These are phyloP conservation scores for Coemansia sp. DNA, from an alignment of 192 early-diverging fungal species.

Conservation along the genomic window DNA sequence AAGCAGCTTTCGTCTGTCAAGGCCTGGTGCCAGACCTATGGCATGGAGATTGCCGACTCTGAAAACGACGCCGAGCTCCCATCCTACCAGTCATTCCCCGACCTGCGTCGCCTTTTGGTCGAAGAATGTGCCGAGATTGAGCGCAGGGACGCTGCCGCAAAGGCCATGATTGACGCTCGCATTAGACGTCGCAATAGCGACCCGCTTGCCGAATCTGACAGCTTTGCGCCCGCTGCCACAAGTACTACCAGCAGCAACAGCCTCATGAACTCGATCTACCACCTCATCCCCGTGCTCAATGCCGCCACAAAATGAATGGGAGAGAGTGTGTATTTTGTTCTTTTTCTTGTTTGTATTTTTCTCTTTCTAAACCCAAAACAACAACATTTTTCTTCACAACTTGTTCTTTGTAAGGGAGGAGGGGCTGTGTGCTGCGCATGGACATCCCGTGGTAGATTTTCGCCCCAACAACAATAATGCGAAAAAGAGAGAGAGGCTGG, in stretches of 20 bases:
- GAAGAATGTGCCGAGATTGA: constrained; percentile 52
- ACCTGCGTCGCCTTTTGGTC: constrained; percentile 43
- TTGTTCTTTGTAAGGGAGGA: background rate
- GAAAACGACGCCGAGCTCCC: constrained; percentile 26
- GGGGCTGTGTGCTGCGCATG: constrained; percentile 1
- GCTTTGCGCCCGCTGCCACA: background rate
- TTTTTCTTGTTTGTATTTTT: background rate
- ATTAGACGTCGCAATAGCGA: constrained; percentile 45
- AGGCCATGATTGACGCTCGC: constrained; percentile 26
- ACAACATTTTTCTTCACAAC: background rate
- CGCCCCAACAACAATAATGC: too few relatives aligned
- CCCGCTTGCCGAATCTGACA: constrained; percentile 29
- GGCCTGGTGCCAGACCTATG: constrained; percentile 40
- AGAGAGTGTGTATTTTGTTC: too few relatives aligned
- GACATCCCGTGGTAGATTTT: background rate
- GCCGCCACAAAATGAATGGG: background rate
- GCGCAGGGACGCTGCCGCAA: constrained; percentile 38
- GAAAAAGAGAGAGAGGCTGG: too few relatives aligned
- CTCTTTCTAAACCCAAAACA: background rate
- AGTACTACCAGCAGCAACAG: constrained; percentile 13
- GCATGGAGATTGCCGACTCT: constrained; percentile 26
- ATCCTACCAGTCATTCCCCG: constrained; percentile 48
- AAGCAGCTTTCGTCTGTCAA: constrained; percentile 47
- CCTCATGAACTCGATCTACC: constrained; percentile 41
- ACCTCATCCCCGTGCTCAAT: constrained; percentile 33